Base-by-base conservation (phyloP, 257 asterid genomes). In the Fraxinus cuspidata region DNA sequence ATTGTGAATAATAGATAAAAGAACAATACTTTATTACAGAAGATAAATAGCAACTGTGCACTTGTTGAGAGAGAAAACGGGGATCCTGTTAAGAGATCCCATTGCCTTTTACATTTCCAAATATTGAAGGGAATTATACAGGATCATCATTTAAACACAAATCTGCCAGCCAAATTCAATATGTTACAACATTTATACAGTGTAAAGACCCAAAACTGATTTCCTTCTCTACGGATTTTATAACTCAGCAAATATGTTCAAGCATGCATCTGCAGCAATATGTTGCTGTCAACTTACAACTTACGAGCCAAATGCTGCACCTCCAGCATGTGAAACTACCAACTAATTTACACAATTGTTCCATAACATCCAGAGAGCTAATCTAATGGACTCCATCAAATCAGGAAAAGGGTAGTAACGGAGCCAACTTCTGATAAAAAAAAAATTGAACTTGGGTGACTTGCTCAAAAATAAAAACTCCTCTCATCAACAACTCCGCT, bases 401-500 rank as follows among this genome's bases (percentile, higher is more conserved):
- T 18, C 63, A 27, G 18, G 73, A 70, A 25, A 5, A 37, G 53
- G 71, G 66, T 23, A 71, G 29, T 34, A 53, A 31, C 73, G 3
- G 21, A n/a, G 66, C 68, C 21, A 38, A 25, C 13, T 58, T 60
- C 75, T 53, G 79, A 67, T 44, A 28, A 72, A 75, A 23, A 2
- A 38, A 34, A 27, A 34, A 74, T 73, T 37, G 21, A 13, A 44
- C 77, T 34, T 63, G 7, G 7, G 11, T 74, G 32, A 40, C 76
- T 78, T 40, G 74, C 68, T 60, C 64, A 51, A 44, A 71, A 37
- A 38, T 53, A 37, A n/a, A 63, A 25, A 18, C 18, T 49, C 40
- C 35, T 40, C 31, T 65, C 68, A 71, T 73, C 28, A 74, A 6
- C 78, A 38, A 72, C 72, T 35, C 23, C 37, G 7, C 47, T 63